These are phyloP conservation scores for Solanum clarkiae DNA, from an alignment of 257 asterid species.

Conservation along the genomic window DNA sequence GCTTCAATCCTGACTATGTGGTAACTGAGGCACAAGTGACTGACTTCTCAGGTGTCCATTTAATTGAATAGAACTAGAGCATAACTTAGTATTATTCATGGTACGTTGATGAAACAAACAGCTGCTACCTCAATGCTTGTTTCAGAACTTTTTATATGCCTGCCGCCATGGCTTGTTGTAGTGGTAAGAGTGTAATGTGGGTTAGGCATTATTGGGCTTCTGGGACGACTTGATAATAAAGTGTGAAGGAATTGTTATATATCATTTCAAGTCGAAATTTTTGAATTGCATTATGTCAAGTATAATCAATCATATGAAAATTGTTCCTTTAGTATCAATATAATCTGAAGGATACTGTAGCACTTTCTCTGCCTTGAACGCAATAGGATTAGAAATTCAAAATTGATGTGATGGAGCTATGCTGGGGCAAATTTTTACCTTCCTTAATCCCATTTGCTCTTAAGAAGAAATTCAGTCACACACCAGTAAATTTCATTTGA, in stretches of 20 bases:
- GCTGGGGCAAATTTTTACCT: neutral
- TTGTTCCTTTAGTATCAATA: neutral
- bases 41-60: neutral
- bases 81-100: neutral
- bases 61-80: neutral
- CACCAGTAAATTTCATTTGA: constrained; percentile 2
- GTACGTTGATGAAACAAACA: neutral
- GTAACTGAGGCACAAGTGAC: neutral
- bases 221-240: neutral
- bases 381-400: neutral
- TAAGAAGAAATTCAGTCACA: neutral
- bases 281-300: neutral
- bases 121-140: neutral
- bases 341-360: neutral
- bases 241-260: neutral
- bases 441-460: neutral
- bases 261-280: neutral
- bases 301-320: neutral
- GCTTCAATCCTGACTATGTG: neutral
- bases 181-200: neutral
- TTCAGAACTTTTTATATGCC: neutral
- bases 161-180: neutral
- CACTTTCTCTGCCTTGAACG: neutral
- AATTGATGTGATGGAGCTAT: neutral
- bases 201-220: neutral